Base-by-base conservation (phyloP, 805 yeast genomes). In the Blastobotrys parvus region DNA sequence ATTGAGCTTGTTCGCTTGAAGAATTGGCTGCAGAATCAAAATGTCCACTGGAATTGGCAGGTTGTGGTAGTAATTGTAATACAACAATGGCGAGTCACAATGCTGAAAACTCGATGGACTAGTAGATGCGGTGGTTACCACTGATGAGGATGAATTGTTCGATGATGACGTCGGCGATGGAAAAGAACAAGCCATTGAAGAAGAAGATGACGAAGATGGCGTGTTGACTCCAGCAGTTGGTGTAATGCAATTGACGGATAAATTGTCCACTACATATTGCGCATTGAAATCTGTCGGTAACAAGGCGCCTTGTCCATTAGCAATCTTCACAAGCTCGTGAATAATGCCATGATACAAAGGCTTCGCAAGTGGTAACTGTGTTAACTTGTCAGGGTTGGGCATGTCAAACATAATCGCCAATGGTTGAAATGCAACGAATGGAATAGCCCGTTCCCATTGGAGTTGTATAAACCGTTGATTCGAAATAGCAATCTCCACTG, bases 361-460 rank as follows among this genome's bases (percentile, higher is more conserved):
- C 59, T 85, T 85, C 22, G 94, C 90, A 47, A 88, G 68, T 59
- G 84, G 86, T 15, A 19, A 23, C 31, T 70, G 65, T 27, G 71
- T 65, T 41, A 89, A 68, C 41, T 71, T 62, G 30, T 63, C 65
- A 1, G 94, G 87, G 49, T 65, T 70, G 3, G 82, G 77, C 45
- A 75, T 73, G 61, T 87, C 95, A 55, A 89, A 78, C 8, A 85
- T 56, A 19, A 88, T 71, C 27, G 86, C 68, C 35, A 88, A 65
- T 3, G 95, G 87, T 59, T 82, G 84, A 57, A 88, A 77, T 18
- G 88, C 80, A 34, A 87, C 75, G 44, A 77, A 72, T 6, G 94
- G 86, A 43, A 87, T 70, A 1, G 94, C 89, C 44, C 84, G 70
- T 58, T 81, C 79, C 95, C 95, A 88, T 61, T 87, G 92, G 54